Evolutionary conservation across 2,329 filamentous ascomycete species (phyloP), one percentile per base, ranked within the genome.

Genomic region (Aureobasidium pullulans): DNA sequence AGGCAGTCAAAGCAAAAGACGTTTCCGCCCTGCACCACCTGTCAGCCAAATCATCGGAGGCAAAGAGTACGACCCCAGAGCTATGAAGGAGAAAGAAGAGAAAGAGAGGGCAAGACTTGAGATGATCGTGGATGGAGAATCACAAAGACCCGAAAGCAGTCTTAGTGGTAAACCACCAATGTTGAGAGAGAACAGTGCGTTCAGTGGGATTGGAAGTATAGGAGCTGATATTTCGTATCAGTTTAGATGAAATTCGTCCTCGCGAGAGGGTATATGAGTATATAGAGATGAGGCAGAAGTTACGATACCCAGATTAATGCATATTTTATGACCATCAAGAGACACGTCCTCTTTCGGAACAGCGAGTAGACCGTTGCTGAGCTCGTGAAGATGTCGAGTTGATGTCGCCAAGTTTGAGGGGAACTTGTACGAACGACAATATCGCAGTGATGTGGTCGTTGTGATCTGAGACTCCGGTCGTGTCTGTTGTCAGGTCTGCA

Each of bases 21-120:
- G 71, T 37, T 73, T 72, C 59, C 66, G 71, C 42, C 64, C 66
- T 44, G 71, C 72, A 29, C 71, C 72, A 15, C 71, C 71, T 13
- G 70, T 73, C 5, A 62, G 68, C 7, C 65, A 42, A 32, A 66
- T 52, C 40, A 72, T 72, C 44, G 69, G 68, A 19, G 68, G 68
- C 37, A 69, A 70, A 57, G 69, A 71, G 60, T 71, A 68, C 65
- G 66, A 69, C 57, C 53, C 40, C 8, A 36, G 16, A 32, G 36
- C 44, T n/a, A 19, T 46, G 8, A 50, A 44, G 23, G 59, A 57
- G 3, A 61, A 39, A 23, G 37, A 37, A n/a, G 58, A 60, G 15
- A 36, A n/a, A 15, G 50, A 47, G 43, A 37, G 39, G 47, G 37
- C 47, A 2, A 59, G 46, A 16, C 31, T 52, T 8, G 57, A 53